phyloP scores from a whole-genome alignment of 2,329 filamentous ascomycete species.

The Pyrenochaeta sp. region DNA sequence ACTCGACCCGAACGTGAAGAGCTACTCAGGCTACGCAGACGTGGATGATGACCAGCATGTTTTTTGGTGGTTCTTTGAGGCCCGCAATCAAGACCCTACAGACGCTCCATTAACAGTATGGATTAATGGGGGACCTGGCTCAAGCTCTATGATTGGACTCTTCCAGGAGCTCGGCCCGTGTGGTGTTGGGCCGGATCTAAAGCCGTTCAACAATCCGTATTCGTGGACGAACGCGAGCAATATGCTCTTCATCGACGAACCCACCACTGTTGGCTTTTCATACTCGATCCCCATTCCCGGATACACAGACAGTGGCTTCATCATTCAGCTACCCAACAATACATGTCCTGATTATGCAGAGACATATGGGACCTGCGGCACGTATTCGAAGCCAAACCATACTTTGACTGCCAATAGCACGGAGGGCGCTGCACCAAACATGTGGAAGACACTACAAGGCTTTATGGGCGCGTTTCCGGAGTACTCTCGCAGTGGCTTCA shows the following conservation, averaged over 20 bases:
- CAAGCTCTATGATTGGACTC: constrained; percentile 65
- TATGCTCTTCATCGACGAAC: constrained; percentile 76
- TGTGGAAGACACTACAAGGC: constrained; percentile 69
- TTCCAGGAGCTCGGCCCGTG: constrained; percentile 64
- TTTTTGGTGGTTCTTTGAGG: constrained; percentile 67
- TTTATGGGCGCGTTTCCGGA: constrained; percentile 69
- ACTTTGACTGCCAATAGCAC: constrained; percentile 64
- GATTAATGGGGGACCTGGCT: constrained; percentile 66
- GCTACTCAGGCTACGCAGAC: constrained; percentile 65
- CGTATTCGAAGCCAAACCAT: constrained; percentile 62
- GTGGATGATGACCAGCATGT: constrained; percentile 61
- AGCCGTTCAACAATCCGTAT: constrained; percentile 67
- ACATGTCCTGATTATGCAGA: constrained; percentile 62
- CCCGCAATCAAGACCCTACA: constrained; percentile 58
- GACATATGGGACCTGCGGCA: constrained; percentile 59
- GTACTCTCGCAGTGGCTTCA: constrained; percentile 58
- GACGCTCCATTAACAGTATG: constrained; percentile 67
- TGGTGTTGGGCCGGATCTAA: constrained; percentile 55
- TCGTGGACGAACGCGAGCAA: constrained; percentile 71
- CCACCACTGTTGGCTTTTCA: constrained; percentile 66
- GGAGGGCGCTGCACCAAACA: constrained; percentile 62
- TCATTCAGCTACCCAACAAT: constrained; percentile 57
- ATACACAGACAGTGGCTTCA: constrained; percentile 47
- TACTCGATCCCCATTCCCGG: constrained; percentile 58
- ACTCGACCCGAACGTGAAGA: constrained; percentile 64